Evolutionary conservation across 495 filamentous ascomycete species (phyloP), one percentile per base, ranked within the genome.

Genomic region (Penicillium waksmanii): DNA sequence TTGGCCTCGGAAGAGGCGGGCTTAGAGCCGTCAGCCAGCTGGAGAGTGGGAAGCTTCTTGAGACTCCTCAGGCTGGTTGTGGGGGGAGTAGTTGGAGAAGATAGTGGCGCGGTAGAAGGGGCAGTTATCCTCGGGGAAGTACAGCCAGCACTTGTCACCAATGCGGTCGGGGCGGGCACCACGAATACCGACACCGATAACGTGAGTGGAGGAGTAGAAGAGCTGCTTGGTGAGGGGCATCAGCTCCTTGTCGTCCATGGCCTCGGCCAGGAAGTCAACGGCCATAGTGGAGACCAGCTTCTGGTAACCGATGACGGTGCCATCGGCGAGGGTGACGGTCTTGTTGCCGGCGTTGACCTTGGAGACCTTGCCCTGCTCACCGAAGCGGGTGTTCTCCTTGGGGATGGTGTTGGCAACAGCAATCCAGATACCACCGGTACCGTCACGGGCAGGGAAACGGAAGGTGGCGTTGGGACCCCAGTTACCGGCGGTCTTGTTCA

Each of bases 81-180:
- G 85, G 58, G 94, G 95, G 17, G 96, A 98, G 84, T 99, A 99
- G 87, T 99, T 99, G 78, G 95, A 98, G 87, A 99, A 99, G 80
- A 99, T 98, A 62, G 95, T 99, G 70, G 95, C 95, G 68, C 95
- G 92, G 84, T 99, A 99, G 87, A 99, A 99, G 72, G 92, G 93
- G 84, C 93, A 97, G 85, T 99, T 87, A 76, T 96, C 88, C 74
- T 99, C 96, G 63, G 95, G 95, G 88, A 98, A 99, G 86, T 99
- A 99, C 55, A 99, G 86, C 92, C 95, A 99, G 87, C 95, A 99
- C 83, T 99, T 99, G 81, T 99, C 95, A 51, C 95, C 95, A 64
- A 99, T 99, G 61, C 91, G 87, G 74, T 96, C 90, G n/a, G 95
- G 95, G 57, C 95, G 91, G 62, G 81, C 80, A 64, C 95, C 95